These are phyloP conservation scores for Annulohypoxylon maeteangense DNA, from an alignment of 495 filamentous ascomycete genomes.

Conservation along the genomic window DNA sequence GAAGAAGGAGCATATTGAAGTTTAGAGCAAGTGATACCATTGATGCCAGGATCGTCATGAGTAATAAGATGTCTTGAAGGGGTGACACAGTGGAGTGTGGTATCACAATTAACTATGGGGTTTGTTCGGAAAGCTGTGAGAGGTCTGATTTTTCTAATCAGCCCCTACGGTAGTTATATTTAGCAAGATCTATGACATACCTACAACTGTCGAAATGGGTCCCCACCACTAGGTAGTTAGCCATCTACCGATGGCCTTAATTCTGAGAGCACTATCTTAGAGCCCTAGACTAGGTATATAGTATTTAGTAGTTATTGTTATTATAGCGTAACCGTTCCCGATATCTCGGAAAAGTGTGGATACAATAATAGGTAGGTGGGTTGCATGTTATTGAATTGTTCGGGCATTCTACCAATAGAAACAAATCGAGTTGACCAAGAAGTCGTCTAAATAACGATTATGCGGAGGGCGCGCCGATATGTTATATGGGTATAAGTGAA, in stretches of 20 bases:
- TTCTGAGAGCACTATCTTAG: neutral
- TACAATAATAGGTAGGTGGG: neutral
- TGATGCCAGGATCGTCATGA: neutral
- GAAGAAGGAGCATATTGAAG: neutral
- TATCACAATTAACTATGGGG: neutral
- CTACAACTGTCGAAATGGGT: neutral
- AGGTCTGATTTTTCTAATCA: neutral
- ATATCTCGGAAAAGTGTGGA: slow-evolving; percentile 13
- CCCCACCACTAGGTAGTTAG: neutral
- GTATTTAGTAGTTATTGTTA: neutral
- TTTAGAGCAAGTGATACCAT: neutral
- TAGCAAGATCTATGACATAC: neutral
- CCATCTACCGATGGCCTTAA: neutral
- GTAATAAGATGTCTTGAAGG: neutral
- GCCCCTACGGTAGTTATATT: neutral
- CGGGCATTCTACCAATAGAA: slow-evolving; percentile 17
- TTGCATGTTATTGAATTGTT: neutral
- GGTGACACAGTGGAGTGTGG: neutral
- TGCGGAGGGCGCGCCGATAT: slow-evolving; percentile 13
- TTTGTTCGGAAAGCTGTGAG: neutral
- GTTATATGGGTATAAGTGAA: slow-evolving; percentile 15
- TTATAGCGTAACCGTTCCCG: neutral
- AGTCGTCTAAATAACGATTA: neutral
- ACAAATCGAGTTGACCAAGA: neutral
- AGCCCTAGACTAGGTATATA: neutral